Base-by-base conservation (phyloP, 2,329 filamentous ascomycete species). In the Pezicula carpinea region DNA sequence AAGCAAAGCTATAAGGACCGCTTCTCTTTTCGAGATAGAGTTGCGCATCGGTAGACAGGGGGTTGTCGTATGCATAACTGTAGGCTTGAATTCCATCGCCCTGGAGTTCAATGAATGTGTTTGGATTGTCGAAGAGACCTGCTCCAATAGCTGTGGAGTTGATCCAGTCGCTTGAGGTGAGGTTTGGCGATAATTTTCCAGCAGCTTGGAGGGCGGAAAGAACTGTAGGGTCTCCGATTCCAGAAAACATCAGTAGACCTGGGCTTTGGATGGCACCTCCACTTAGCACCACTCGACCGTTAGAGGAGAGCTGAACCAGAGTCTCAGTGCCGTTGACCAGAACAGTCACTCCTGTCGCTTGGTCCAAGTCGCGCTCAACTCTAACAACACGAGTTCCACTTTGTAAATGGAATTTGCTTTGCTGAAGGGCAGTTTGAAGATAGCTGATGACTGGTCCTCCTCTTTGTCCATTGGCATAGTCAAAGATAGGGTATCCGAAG, bases 41-140 rank as follows among this genome's bases (percentile, higher is more conserved):
- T 6, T 71, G 62, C 34, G 59, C 56, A 49, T 79, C 76, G 0
- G 58, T 53, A 1, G 66, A 44, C 1, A 65, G 57, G 0, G 75
- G 74, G 36, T 69, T 56, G 33, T 65, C 57, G 60, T 77, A 79
- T 43, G 62, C 66, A 57, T 76, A 70, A 8, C 56, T 62, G 57
- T 75, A 78, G 0, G 75, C 74, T n/a, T 69, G 47, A 40, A 79
- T 59, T 3, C 60, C 51, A 1, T 71, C 65, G 3, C 62, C 62
- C 2, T 66, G 65, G 1, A 77, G 64, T 53, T 74, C 70, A 57
- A 77, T 73, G 50, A 73, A 76, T 1, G 75, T 78, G 51, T 78
- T 77, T 5, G 76, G 74, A 54, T 79, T 79, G 55, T 78, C 75
- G 52, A 77, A 79, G 22, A 79, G 69, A 29, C 70, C 70, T 13